These are phyloP conservation scores for Candida neerlandica DNA, from an alignment of 1,139 yeast species.

Conservation along the genomic window DNA sequence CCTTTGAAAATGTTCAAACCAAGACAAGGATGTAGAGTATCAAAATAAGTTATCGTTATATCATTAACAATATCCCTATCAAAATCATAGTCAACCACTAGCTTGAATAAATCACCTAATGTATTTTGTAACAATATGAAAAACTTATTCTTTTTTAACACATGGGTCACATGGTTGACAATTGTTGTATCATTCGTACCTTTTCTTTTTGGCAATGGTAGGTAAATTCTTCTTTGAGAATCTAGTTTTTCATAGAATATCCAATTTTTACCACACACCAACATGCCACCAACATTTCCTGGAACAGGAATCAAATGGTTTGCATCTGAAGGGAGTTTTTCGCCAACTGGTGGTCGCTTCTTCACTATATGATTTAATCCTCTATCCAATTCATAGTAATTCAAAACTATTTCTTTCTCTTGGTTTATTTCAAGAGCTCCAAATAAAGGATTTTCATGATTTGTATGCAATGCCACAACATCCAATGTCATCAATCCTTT, in stretches of 20 bases:
- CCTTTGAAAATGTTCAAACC: constrained; percentile 64
- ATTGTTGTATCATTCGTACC: constrained; percentile 35
- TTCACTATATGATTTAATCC: constrained; percentile 78
- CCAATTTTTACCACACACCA: constrained; percentile 40
- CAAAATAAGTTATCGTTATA: constrained; percentile 57
- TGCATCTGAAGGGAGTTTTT: constrained; percentile 36
- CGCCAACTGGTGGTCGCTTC: constrained; percentile 37
- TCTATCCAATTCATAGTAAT: constrained; percentile 79
- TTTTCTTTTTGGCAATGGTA: constrained; percentile 50
- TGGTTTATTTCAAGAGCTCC: constrained; percentile 68
- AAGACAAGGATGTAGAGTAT: constrained; percentile 64
- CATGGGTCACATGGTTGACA: constrained; percentile 64
- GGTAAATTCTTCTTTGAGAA: constrained; percentile 12
- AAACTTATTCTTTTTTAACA: constrained; percentile 57
- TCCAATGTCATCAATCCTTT: constrained; percentile 56
- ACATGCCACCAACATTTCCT: constrained; percentile 35
- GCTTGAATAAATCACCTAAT: constrained; percentile 77
- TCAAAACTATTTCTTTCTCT: constrained; percentile 32
- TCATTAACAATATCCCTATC: constrained; percentile 47
- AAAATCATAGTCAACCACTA: constrained; percentile 46
- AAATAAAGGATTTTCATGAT: constrained; percentile 80
- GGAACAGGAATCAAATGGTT: constrained; percentile 38
- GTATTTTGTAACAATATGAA: constrained; percentile 74
- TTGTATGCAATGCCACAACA: constrained; percentile 67
- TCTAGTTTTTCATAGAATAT: constrained; percentile 27